phyloP scores from a whole-genome alignment of 1,284 basidiomycete species.

The Cystobasidiaceae sp. region DNA sequence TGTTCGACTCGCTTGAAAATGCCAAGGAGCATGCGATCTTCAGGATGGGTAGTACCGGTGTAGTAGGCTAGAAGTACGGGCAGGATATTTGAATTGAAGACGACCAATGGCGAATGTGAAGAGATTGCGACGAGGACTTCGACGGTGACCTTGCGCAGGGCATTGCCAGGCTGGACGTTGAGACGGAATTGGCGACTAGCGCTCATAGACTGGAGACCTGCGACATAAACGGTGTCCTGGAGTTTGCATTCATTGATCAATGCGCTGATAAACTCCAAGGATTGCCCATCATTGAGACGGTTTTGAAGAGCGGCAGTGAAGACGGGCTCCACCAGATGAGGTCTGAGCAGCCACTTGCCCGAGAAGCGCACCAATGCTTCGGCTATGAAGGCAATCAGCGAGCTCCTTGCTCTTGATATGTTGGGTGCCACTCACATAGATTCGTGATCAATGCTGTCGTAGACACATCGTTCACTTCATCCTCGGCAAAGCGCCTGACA shows the following conservation, averaged over 20 bases:
- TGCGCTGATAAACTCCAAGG: slow-evolving; percentile 54
- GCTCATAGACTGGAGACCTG: not conserved
- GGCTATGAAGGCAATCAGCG: not conserved
- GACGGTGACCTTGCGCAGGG: not conserved
- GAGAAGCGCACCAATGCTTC: not conserved
- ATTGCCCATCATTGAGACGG: slow-evolving; percentile 52
- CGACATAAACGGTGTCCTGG: not conserved
- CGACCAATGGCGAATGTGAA: not conserved
- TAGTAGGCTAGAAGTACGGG: slow-evolving; percentile 3
- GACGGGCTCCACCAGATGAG: slow-evolving; percentile 67
- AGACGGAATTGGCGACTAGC: slow-evolving; percentile 3
- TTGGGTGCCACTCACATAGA: slow-evolving; percentile 29
- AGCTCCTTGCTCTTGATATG: not conserved
- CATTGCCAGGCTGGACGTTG: not conserved
- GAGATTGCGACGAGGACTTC: not conserved
- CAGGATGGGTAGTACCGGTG: not conserved
- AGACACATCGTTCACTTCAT: slow-evolving; percentile 39
- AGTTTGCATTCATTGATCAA: slow-evolving; percentile 42
- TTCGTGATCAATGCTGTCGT: slow-evolving; percentile 16
- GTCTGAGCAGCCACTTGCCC: slow-evolving; percentile 49
- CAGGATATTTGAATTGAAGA: too few species aligned
- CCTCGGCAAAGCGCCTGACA: slow-evolving; percentile 47
- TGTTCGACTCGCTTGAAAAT: slow-evolving; percentile 19
- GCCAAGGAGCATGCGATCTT: slow-evolving; percentile 11
- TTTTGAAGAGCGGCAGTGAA: slow-evolving; percentile 62